Conservation (phyloP, 345 rosid genomes). For the Euphorbia peplus region DNA sequence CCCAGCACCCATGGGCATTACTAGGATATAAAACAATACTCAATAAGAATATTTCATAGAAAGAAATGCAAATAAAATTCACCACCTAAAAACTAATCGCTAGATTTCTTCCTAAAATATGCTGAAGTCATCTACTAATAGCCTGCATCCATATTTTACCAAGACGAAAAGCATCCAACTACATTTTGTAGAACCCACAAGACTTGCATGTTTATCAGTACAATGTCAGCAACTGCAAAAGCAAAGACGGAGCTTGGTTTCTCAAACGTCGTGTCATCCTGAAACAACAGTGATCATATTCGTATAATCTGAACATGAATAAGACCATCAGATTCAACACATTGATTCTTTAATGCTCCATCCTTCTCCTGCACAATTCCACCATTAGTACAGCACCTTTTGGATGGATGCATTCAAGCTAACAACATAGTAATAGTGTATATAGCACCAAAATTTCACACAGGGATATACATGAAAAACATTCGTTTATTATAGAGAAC, state of each 20-base stretch:
- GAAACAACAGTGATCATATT: constrained; percentile 23
- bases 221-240: constrained; percentile 70
- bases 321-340: not conserved
- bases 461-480: no score
- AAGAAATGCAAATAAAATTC: not conserved
- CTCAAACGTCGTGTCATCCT: constrained; percentile 82
- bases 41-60: not conserved
- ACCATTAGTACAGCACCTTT: not conserved
- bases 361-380: not conserved
- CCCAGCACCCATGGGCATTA: not conserved
- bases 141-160: not conserved
- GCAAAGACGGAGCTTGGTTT: constrained; percentile 76
- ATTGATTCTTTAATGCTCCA: not conserved
- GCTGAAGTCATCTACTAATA: not conserved
- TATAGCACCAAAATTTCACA: not conserved
- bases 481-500: no score
- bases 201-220: constrained; percentile 69
- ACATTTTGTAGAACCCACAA: not conserved
- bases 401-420: no score
- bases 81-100: not conserved
- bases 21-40: not conserved
- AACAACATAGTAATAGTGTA: not conserved
- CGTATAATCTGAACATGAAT: not conserved
- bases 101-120: not conserved
- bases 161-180: not conserved